Evolutionary conservation across 306 rosid species (phyloP), one percentile per base, ranked within the genome.

Genomic region (Dalbergia oliveri): DNA sequence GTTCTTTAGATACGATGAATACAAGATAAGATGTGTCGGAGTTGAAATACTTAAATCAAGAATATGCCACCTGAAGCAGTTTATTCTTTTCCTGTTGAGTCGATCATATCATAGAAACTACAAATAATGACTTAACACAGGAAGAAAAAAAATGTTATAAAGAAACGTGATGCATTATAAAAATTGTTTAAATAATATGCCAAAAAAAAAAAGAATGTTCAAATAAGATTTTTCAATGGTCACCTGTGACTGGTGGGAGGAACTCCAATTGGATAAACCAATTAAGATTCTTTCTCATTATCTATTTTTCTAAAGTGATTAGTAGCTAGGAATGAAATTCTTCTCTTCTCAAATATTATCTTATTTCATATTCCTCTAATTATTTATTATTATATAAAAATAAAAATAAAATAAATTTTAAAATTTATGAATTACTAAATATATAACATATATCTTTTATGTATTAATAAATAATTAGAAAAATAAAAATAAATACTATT

Each of bases 301-400:
- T 69, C 63, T 66, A 68, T 60, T 73, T 69, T 58, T 72, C 41
- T 72, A 8, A 26, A 80, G 50, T 77, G 73, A 81, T 84, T 80
- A 80, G 85, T 31, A 41, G 80, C 74, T 79, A 60, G 43, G 43
- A 84, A 69, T 81, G 81, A 26, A 26, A 26, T 26, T 26, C 31
- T 26, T 26, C 31, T 26, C 3, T 26, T 26, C 1, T 2, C 31
- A 26, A 26, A 2, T 1, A 26, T 26, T 26, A 26, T 26, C 31
- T 26, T 26, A 26, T 2, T 26, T 2, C 1, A 26, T 26, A 1
- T 26, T 21, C 31, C 31, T 26, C 3, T 2, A 26, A 26, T 26
- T 26, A 26, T 26, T 26, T 26, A 26, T 26, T 26, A 26, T 26
- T 2, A 26, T 26, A 26, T 1, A 26, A 26, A 26, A 26, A n/a